phyloP scores from a whole-genome alignment of 495 filamentous ascomycete genomes.

The Lasiosphaeria miniovina region DNA sequence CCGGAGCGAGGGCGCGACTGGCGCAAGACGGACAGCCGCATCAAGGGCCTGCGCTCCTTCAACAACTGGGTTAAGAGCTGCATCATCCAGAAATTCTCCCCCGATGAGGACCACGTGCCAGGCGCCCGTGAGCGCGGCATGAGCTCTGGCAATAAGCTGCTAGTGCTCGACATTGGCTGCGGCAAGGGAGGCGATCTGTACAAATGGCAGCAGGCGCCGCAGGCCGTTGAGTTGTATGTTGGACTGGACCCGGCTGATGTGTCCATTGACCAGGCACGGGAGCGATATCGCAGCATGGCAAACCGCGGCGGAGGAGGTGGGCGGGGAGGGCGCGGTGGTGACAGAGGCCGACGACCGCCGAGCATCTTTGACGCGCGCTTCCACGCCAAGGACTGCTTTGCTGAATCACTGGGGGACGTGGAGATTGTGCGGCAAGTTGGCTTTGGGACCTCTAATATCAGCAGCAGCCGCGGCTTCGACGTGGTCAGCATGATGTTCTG shows the following conservation, averaged over 20 bases:
- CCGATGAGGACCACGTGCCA: slow-evolving; percentile 64
- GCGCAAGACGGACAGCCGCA: slow-evolving; percentile 87
- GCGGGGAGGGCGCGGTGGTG: slow-evolving; percentile 52
- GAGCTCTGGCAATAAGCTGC: slow-evolving; percentile 52
- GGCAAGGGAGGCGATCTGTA: slow-evolving; percentile 93
- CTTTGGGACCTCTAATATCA: slow-evolving; percentile 61
- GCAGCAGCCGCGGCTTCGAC: slow-evolving; percentile 76
- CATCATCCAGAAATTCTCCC: slow-evolving; percentile 93
- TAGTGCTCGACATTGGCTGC: slow-evolving; percentile 91
- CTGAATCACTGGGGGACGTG: slow-evolving; percentile 72
- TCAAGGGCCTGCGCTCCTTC: slow-evolving; percentile 90
- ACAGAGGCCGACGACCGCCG: slow-evolving; percentile 43
- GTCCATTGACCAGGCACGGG: slow-evolving; percentile 82
- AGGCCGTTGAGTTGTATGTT: slow-evolving; percentile 82
- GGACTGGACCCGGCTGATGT: slow-evolving; percentile 90
- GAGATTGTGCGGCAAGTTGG: slow-evolving; percentile 78
- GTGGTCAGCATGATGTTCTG: slow-evolving; percentile 98
- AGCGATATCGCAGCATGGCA: slow-evolving; percentile 72
- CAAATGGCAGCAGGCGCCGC: slow-evolving; percentile 91
- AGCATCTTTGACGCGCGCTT: slow-evolving; percentile 80
- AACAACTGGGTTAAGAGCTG: slow-evolving; percentile 99
- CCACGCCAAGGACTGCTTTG: slow-evolving; percentile 84
- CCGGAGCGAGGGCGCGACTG: slow-evolving; percentile 89
- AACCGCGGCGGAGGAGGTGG: slow-evolving; percentile 55
- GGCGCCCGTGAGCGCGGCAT: slow-evolving; percentile 53